Conservation (phyloP, 352 stramenopile genomes). For the Plasmopara viticola region DNA sequence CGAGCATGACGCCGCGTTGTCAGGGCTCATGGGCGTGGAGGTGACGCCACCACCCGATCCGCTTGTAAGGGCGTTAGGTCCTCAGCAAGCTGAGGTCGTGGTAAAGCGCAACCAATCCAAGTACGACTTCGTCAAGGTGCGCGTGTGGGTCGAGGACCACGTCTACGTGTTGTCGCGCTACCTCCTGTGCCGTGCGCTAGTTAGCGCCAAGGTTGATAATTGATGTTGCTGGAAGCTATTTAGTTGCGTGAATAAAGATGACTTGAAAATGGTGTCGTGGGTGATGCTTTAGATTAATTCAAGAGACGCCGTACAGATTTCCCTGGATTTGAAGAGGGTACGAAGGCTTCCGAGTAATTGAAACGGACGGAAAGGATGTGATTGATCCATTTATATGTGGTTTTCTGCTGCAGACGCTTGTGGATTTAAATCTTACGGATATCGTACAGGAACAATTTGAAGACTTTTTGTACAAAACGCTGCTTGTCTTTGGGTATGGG, state of each 20-base stretch:
- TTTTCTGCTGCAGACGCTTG: conserved; percentile 49
- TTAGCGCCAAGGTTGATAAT: conserved; percentile 67
- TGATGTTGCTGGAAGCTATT: background rate
- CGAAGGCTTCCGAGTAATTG: background rate
- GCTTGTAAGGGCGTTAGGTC: conserved; percentile 27
- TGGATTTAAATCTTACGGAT: conserved; percentile 79
- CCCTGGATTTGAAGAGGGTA: conserved; percentile 82
- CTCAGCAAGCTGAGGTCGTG: conserved; percentile 36
- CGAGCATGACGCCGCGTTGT: conserved; percentile 25
- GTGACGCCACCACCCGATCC: conserved; percentile 29
- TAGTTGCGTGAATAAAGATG: background rate
- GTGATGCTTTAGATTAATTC: conserved; percentile 57
- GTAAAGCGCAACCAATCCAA: conserved; percentile 85
- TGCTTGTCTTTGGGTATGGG: conserved; percentile 85
- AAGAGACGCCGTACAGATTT: conserved; percentile 83
- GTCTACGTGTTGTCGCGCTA: conserved; percentile 87
- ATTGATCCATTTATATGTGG: conserved; percentile 2
- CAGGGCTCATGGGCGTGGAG: conserved; percentile 25
- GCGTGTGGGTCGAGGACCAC: conserved; percentile 86
- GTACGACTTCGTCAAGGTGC: conserved; percentile 88
- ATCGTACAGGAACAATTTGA: conserved; percentile 88
- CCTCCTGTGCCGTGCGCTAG: conserved; percentile 73
- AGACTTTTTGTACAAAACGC: conserved; percentile 88
- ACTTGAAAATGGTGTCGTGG: background rate
- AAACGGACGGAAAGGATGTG: background rate